These are phyloP conservation scores for Elongisporangium undulatum DNA, from an alignment of 352 stramenopile species.

Conservation along the genomic window DNA sequence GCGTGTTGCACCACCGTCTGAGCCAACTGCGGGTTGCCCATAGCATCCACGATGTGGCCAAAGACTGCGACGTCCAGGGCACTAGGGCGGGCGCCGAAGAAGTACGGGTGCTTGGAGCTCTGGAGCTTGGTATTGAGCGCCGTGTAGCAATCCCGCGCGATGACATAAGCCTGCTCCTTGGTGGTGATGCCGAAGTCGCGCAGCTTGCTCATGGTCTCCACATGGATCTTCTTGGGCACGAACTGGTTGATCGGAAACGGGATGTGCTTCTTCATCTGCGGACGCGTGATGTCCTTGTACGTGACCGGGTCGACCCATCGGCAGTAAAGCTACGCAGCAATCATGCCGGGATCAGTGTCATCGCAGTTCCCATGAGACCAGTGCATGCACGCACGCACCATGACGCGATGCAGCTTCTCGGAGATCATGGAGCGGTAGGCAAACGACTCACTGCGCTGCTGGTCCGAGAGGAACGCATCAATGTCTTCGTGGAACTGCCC, in stretches of 20 bases:
- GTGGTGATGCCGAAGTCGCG: constrained; percentile 48
- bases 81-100: constrained; percentile 65
- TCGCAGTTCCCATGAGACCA: background rate
- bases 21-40: constrained; percentile 68
- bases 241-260: constrained; percentile 82
- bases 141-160: constrained; percentile 82
- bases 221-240: constrained; percentile 82
- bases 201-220: constrained; percentile 58
- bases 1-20: constrained; percentile 71
- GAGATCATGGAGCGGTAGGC: constrained; percentile 79
- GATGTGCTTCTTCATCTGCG: constrained; percentile 75
- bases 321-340: constrained; percentile 48
- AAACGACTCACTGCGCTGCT: constrained; percentile 77
- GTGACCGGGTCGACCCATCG: constrained; percentile 82
- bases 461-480: constrained; percentile 58
- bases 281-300: constrained; percentile 81
- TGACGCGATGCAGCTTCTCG: constrained; percentile 77
- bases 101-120: constrained; percentile 43
- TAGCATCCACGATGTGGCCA: constrained; percentile 75
- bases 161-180: constrained; percentile 80
- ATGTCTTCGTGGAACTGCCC: constrained; percentile 81
- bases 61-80: constrained; percentile 79
- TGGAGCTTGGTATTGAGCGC: constrained; percentile 79
- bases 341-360: background rate
- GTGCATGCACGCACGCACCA: constrained; percentile 19